phyloP scores from a whole-genome alignment of 768 basidiomycete species.

The Serendipita sp. region DNA sequence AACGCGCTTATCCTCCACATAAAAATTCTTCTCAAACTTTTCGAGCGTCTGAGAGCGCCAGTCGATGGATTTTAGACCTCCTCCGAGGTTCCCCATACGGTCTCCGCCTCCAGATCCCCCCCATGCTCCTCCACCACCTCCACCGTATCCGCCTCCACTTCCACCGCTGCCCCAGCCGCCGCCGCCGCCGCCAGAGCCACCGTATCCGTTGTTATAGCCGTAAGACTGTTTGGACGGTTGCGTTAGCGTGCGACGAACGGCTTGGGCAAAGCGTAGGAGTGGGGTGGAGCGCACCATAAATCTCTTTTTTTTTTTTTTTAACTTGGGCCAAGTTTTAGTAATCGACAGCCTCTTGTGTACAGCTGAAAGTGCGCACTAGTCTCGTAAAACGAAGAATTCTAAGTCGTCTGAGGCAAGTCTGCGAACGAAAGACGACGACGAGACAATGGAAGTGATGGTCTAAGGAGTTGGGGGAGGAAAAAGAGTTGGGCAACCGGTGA shows the following conservation, averaged over 20 bases:
- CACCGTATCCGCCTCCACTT: constrained; percentile 21
- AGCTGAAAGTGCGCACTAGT: too few relatives aligned
- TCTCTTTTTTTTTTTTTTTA: neutral
- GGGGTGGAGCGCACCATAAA: constrained; percentile 4
- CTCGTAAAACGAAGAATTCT: too few relatives aligned
- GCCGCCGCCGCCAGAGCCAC: constrained; percentile 25
- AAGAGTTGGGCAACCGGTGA: too few relatives aligned
- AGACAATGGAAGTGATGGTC: too few relatives aligned
- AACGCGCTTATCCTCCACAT: constrained; percentile 79
- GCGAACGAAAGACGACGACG: too few relatives aligned
- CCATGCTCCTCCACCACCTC: constrained; percentile 38
- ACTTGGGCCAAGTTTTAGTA: too few relatives aligned
- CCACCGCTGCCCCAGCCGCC: constrained; percentile 24
- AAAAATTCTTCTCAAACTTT: constrained; percentile 97
- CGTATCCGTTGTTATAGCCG: constrained; percentile 20
- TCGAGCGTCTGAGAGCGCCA: constrained; percentile 61
- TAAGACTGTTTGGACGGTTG: constrained; percentile 14
- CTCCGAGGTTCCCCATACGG: constrained; percentile 68
- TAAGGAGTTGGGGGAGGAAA: too few relatives aligned
- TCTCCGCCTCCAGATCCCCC: constrained; percentile 38
- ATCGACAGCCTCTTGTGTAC: too few relatives aligned
- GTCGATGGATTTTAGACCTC: constrained; percentile 67
- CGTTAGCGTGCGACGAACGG: neutral
- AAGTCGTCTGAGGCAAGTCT: too few relatives aligned
- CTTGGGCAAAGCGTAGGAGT: constrained; percentile 8